Evolutionary conservation across 345 rosid genomes (phyloP), one percentile per base, ranked within the genome.

Genomic region (Camelina hispida): DNA sequence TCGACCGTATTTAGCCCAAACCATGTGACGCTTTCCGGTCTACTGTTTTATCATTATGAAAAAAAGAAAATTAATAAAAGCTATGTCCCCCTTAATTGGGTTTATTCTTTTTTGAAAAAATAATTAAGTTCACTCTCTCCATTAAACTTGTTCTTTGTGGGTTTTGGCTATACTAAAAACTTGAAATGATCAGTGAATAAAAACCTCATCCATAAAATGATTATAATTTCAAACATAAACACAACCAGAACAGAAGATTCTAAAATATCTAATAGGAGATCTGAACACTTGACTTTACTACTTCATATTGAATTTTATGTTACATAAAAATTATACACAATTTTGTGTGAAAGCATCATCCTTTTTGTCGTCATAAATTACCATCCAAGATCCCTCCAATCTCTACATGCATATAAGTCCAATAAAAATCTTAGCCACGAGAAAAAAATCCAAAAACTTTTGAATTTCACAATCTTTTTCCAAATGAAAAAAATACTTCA

Each of bases 11-110:
- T 59, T 56, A 65, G 48, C 67, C 80, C 10, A 42, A 65, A 42
- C 76, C 77, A 71, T 71, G 73, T 78, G 77, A 58, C 51, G 23
- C 7, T 52, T 66, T 71, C 34, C 37, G 55, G 59, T 69, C 71
- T 62, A 69, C 25, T 11, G 37, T 60, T 30, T 61, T 50, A 68
- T 69, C 38, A 62, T 62, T 69, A 54, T 48, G 14, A 55, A 22
- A 22, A 57, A 62, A 46, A 5, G 14, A 54, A 46, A 44, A 43
- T 20, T 12, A 23, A 28, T 28, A 40, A 63, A 64, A 40, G 32
- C 28, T 35, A 34, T 62, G 43, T 12, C 37, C 58, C 58, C 40
- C 58, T 62, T 43, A 52, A 30, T 61, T 40, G 8, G 30, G 16
- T 20, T 28, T 28, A 28, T 17, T 35, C 9, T 8, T 20, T 17